phyloP scores from a whole-genome alignment of 2,329 filamentous ascomycete genomes.

The Metarhizium rileyi region DNA sequence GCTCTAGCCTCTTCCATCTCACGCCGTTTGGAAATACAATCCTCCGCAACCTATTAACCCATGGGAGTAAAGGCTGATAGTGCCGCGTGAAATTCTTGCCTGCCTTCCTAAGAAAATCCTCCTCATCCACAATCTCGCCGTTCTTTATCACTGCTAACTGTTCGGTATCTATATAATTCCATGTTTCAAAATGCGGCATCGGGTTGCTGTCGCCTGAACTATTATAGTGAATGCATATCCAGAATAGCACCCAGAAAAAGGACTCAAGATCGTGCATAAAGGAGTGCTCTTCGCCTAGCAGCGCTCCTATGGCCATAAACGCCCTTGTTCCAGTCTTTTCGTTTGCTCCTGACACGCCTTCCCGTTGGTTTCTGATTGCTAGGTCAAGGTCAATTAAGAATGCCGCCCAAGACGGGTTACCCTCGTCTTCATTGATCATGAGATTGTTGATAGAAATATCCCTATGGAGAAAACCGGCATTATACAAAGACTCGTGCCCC shows the following conservation, averaged over 20 bases:
- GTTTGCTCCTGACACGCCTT: conserved; percentile 24
- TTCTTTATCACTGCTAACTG: neutral
- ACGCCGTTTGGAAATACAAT: conserved; percentile 19
- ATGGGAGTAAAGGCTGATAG: conserved; percentile 19
- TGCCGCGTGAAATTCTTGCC: conserved; percentile 17
- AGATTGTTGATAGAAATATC: conserved; percentile 37
- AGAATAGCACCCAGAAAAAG: conserved; percentile 39
- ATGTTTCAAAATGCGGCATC: no score
- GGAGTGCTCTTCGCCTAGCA: conserved; percentile 31
- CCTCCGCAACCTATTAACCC: conserved; percentile 22
- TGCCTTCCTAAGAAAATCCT: conserved; percentile 15
- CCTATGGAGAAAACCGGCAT: conserved; percentile 28
- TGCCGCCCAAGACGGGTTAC: conserved; percentile 25
- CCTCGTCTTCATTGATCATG: conserved; percentile 33
- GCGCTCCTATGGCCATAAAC: conserved; percentile 36
- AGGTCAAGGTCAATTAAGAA: conserved; percentile 35
- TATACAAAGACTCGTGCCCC: conserved; percentile 25
- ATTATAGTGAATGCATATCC: conserved; percentile 32
- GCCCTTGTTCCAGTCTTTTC: conserved; percentile 33
- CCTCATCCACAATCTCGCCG: conserved; percentile 5
- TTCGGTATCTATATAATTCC: no score
- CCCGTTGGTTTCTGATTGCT: conserved; percentile 23
- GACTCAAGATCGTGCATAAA: conserved; percentile 40
- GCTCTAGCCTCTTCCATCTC: conserved; percentile 10
- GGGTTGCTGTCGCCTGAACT: conserved; percentile 6